Conservation (phyloP, 345 rosid species). For the Ceriops zippeliana region DNA sequence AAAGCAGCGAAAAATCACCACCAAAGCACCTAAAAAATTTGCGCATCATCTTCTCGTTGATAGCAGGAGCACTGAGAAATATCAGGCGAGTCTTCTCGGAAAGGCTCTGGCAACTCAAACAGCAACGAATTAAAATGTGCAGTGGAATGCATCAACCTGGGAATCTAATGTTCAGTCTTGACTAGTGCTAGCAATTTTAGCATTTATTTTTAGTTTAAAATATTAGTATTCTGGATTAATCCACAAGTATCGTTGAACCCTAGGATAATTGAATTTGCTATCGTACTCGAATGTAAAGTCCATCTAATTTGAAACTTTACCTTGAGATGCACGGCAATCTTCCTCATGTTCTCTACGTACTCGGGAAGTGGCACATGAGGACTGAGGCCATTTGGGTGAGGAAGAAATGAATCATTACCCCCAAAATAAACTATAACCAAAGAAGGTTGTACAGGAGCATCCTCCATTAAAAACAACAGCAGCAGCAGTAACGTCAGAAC, state of each 20-base stretch:
- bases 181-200: neutral
- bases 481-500: neutral
- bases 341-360: constrained; percentile 19
- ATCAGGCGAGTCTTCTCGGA: constrained; percentile 14
- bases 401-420: constrained; percentile 17
- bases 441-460: constrained; percentile 20
- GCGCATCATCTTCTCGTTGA: constrained; percentile 11
- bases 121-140: neutral
- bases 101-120: constrained; percentile 11
- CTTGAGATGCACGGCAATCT: constrained; percentile 22
- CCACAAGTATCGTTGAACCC: too few relatives aligned
- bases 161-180: too few relatives aligned
- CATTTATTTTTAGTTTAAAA: neutral
- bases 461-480: constrained; percentile 2
- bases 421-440: constrained; percentile 24
- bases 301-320: neutral
- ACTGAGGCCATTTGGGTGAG: neutral
- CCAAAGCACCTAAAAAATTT: neutral
- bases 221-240: too few relatives aligned
- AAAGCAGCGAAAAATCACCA: neutral
- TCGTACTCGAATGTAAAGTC: too few relatives aligned
- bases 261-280: too few relatives aligned
- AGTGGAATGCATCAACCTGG: neutral
- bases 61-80: constrained; percentile 17
- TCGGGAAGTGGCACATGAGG: constrained; percentile 25